Percentiles rank a stretch among this genome's conserved stretches.
These are phyloP conservation scores for Endogone sp. DNA, from an alignment of 192 early-diverging fungal genomes.

Conservation along the genomic window DNA sequence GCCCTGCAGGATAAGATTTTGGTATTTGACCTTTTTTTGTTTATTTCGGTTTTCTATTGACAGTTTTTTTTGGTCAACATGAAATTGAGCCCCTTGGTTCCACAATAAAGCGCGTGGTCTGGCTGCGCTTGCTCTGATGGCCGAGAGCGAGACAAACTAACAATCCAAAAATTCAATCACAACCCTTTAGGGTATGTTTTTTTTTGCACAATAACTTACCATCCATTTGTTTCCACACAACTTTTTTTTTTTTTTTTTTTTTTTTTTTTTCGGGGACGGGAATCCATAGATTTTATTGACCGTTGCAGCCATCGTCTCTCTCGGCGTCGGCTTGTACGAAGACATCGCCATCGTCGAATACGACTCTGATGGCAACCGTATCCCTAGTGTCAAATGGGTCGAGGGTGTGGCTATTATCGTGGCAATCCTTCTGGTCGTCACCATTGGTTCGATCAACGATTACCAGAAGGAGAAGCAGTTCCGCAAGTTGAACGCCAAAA, in stretches of 20 bases:
- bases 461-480: conserved; percentile 87
- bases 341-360: conserved; percentile 53
- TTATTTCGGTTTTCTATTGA: conserved; percentile 3
- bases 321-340: conserved; percentile 78
- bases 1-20: conserved; percentile 80
- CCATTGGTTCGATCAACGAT: conserved; percentile 78
- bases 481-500: conserved; percentile 79
- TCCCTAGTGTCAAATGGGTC: conserved; percentile 72
- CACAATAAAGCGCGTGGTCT: too few species aligned
- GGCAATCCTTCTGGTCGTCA: conserved; percentile 73
- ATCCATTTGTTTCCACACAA: conserved; percentile 4
- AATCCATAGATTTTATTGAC: conserved; percentile 53
- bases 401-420: conserved; percentile 84
- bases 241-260: conserved; percentile 20
- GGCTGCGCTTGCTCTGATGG: too few species aligned
- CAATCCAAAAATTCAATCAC: too few species aligned
- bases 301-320: conserved; percentile 73
- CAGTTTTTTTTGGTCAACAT: conserved; percentile 1
- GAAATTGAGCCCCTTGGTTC: too few species aligned
- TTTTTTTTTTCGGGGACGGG: too few species aligned
- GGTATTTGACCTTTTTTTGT: conserved; percentile 25
- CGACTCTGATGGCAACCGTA: conserved; percentile 23
- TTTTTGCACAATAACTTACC: too few species aligned
- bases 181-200: too few species aligned
- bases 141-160: too few species aligned